Percentiles rank a stretch among this genome's conserved stretches.
phyloP scores from a whole-genome alignment of 352 stramenopile species.

The Vaucheria bursata region DNA sequence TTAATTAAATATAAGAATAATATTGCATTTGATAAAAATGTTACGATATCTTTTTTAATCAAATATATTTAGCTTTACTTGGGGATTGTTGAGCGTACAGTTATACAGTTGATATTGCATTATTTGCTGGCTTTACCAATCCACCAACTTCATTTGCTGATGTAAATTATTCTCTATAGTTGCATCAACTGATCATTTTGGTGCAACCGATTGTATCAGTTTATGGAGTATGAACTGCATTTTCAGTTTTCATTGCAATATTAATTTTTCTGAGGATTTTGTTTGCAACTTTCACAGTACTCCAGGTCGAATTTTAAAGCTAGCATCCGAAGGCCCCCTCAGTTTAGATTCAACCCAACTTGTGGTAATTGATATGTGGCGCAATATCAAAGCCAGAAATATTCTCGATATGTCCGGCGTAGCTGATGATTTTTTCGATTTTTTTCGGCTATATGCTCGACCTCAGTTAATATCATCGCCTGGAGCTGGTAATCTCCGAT shows the following conservation, averaged over 20 bases:
- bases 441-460: slow-evolving; percentile 18
- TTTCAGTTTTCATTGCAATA: neutral
- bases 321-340: slow-evolving; percentile 22
- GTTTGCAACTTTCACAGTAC: neutral
- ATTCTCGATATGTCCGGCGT: slow-evolving; percentile 38
- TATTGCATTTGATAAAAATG: neutral
- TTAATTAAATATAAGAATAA: no score
- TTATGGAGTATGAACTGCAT: no score
- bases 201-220: no score
- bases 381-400: no score
- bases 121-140: no score
- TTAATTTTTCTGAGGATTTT: neutral
- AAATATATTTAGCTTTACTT: neutral
- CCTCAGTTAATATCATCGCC: neutral
- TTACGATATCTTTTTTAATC: neutral
- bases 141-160: no score
- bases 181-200: neutral
- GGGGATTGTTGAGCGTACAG: neutral
- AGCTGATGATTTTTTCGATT: slow-evolving; percentile 14
- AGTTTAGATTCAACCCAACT: slow-evolving; percentile 16
- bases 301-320: slow-evolving; percentile 29
- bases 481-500: neutral
- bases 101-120: neutral
- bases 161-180: no score
- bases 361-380: slow-evolving; percentile 35